phyloP scores from a whole-genome alignment of 768 basidiomycete species.

The Tubosaeta brunneosetosa region DNA sequence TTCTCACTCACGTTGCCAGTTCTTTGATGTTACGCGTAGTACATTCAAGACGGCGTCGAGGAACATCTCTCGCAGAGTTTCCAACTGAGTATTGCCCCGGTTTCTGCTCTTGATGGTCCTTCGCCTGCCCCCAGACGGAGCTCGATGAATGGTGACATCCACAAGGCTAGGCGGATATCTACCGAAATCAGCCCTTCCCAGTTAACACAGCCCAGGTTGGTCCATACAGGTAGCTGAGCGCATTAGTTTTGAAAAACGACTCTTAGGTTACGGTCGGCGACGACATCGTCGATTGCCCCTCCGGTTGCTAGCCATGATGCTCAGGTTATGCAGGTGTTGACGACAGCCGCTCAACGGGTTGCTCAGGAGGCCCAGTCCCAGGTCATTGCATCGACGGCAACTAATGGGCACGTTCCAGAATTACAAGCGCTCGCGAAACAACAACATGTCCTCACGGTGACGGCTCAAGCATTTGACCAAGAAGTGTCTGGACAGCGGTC shows the following conservation, averaged over 20 bases:
- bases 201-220: conserved; percentile 27
- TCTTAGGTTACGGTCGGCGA: conserved; percentile 29
- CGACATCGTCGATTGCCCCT: conserved; percentile 28
- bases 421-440: conserved; percentile 73
- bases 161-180: conserved; percentile 39
- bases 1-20: not conserved
- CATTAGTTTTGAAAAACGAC: conserved; percentile 1
- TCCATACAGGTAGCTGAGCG: not conserved
- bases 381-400: conserved; percentile 47
- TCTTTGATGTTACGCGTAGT: conserved; percentile 28
- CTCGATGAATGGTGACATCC: conserved; percentile 42
- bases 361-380: conserved; percentile 71
- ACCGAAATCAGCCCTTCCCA: conserved; percentile 38
- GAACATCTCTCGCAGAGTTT: conserved; percentile 64
- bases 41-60: conserved; percentile 69
- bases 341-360: conserved; percentile 72
- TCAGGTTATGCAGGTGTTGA: conserved; percentile 73
- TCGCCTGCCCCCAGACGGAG: conserved; percentile 43
- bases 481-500: conserved; percentile 54
- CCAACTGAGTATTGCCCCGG: conserved; percentile 67
- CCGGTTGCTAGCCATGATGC: conserved; percentile 49
- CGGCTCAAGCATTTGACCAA: conserved; percentile 72
- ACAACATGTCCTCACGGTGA: conserved; percentile 68
- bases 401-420: conserved; percentile 43
- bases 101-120: conserved; percentile 44